These are phyloP conservation scores for Cladochytrium replicatum DNA, from an alignment of 192 early-diverging fungal genomes.

Conservation along the genomic window DNA sequence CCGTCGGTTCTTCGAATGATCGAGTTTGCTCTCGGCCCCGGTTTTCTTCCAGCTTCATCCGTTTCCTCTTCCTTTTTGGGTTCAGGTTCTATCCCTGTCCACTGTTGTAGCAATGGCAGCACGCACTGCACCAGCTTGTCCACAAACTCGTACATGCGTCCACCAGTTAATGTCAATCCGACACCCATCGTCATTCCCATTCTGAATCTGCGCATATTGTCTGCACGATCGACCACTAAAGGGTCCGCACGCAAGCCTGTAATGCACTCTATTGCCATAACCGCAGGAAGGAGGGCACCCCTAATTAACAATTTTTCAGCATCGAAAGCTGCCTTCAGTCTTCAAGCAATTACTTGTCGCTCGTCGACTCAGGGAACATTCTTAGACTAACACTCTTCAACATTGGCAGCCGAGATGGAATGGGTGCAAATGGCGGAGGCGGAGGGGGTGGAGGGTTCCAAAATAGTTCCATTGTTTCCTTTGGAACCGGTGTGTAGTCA, in stretches of 20 bases:
- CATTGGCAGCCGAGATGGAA: constrained; percentile 53
- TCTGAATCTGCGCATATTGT: constrained; percentile 77
- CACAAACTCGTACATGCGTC: constrained; percentile 84
- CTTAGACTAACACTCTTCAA: constrained; percentile 69
- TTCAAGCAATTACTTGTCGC: no score
- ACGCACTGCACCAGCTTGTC: constrained; percentile 94
- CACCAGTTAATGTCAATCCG: constrained; percentile 67
- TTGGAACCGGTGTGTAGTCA: constrained; percentile 37
- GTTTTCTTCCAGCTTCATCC: no score
- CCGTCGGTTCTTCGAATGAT: constrained; percentile 73
- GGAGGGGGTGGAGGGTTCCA: constrained; percentile 18
- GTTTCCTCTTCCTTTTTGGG: no score
- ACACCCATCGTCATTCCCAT: constrained; percentile 88
- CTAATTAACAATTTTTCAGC: no score
- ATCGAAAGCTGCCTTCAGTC: no score
- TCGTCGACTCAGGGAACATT: constrained; percentile 78
- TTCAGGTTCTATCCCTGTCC: constrained; percentile 60
- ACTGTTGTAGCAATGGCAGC: constrained; percentile 87
- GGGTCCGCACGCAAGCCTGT: constrained; percentile 72
- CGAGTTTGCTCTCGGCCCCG: no score
- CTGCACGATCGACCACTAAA: constrained; percentile 66
- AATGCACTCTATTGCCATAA: constrained; percentile 85
- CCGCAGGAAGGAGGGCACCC: constrained; percentile 62
- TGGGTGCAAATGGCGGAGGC: constrained; percentile 48
- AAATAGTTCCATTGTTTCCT: constrained; percentile 15